Evolutionary conservation across 805 yeast genomes (phyloP).

Genomic region (Lipomyces starkeyi): DNA sequence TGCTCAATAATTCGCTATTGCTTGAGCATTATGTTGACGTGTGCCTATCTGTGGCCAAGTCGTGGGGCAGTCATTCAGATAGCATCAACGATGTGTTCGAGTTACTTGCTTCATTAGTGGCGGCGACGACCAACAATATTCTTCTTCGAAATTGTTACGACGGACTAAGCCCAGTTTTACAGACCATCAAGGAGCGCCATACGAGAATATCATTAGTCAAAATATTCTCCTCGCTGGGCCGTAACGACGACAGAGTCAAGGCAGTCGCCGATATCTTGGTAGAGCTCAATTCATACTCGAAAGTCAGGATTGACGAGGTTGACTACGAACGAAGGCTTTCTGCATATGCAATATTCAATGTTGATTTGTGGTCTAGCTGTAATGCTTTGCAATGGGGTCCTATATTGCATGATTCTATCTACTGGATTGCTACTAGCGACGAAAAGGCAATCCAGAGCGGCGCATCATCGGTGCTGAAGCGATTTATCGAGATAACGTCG

Average conservation of each 20-base stretch:
- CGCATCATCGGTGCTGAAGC: constrained; percentile 66
- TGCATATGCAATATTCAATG: constrained; percentile 71
- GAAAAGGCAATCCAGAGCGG: constrained; percentile 83
- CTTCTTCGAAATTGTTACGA: constrained; percentile 52
- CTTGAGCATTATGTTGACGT: constrained; percentile 29
- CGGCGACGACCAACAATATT: constrained; percentile 49
- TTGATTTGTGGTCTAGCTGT: constrained; percentile 53
- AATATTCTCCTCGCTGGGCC: constrained; percentile 66
- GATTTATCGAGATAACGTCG: constrained; percentile 64
- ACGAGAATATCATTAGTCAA: constrained; percentile 66
- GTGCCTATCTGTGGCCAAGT: constrained; percentile 27
- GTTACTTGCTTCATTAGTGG: constrained; percentile 19
- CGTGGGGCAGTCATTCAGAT: constrained; percentile 22
- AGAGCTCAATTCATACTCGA: constrained; percentile 74
- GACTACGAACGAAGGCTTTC: constrained; percentile 78
- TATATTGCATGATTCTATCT: constrained; percentile 68
- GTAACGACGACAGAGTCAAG: constrained; percentile 52
- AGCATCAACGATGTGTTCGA: constrained; percentile 25
- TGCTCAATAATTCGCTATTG: constrained; percentile 14
- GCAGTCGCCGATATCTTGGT: constrained; percentile 59
- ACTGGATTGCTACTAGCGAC: constrained; percentile 72
- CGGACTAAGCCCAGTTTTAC: constrained; percentile 63
- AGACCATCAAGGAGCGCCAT: constrained; percentile 61
- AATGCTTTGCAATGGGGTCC: constrained; percentile 78
- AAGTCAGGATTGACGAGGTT: constrained; percentile 66